Evolutionary conservation across 495 filamentous ascomycete genomes (phyloP), one percentile per base, ranked within the genome.

Genomic region (Aspergillus mulundensis): DNA sequence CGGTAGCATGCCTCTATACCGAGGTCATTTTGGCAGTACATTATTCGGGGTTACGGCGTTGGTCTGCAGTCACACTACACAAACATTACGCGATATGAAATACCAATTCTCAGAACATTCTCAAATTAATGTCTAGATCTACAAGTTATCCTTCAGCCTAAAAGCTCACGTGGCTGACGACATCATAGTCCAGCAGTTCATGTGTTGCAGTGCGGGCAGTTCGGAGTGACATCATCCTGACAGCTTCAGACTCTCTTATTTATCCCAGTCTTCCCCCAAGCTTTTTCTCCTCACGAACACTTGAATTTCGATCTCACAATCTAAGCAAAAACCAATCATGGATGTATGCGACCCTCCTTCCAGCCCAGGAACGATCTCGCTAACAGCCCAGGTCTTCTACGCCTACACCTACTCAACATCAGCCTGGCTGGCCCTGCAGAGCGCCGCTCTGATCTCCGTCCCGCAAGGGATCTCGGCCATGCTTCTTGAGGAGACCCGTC

Each of bases 391-490:
- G 84, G 82, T 84, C 57, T 84, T 87, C 66, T 81, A 84, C 59
- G 63, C 71, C 16, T 90, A 89, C 72, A 84, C 78, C 49, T 85
- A 86, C 66, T 76, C 79, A 19, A 85, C 86, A 20, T 73, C 84
- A 7, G 81, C 72, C 59, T 90, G 86, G 87, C 78, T 89, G 44
- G 62, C 77, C 18, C 61, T 88, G 12, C 87, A 94, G 72, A 81
- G 87, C 36, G 12, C 84, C 4, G 77, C 86, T 0, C 73, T 92
- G 38, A 78, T 89, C 46, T 54, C 75, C 5, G 82, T 83, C 20
- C 89, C 89, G 0, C 80, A 81, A 36, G 75, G 90, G 54, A 84
- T 93, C 34, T 75, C 81, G 48, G 73, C 79, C 7, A 65, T 89
- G 56, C 76, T 91, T 2, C 77, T 82, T 1, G 75, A 81, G 23